Base-by-base conservation (phyloP, 2,329 filamentous ascomycete species). In the Trichoderma aggressivum region DNA sequence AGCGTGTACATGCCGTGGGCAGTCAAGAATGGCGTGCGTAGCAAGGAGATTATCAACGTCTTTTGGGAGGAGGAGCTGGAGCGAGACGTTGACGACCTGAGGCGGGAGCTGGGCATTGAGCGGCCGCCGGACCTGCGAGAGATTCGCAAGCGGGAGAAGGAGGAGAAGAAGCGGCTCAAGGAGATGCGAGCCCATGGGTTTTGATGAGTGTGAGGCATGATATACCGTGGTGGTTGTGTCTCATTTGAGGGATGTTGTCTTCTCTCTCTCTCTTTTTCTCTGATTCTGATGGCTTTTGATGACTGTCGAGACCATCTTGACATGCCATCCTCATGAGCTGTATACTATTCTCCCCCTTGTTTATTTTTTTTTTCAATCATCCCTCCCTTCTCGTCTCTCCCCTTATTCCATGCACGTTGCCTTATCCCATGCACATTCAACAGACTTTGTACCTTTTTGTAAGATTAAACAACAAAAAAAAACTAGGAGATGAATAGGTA, bases 31-130 rank as follows among this genome's bases (percentile, higher is more conserved):
- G 96, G 96, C 16, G 80, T 94, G 74, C 83, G 87, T 70, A 87
- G 90, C 61, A 89, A 92, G 77, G 93, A 97, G 78, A 85, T 98
- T 39, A 94, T 99, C 75, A 98, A 98, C 80, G 91, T 99, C 1
- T 99, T 97, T 79, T 99, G 96, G 96, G 96, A 99, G 82, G 94
- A 98, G 84, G 88, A 95, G 83, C 82, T 99, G 75, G 91, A 94
- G 83, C 92, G 90, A 71, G 91, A 97, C 80, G 93, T 97, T 30
- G 86, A 89, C 65, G 92, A 91, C 74, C 79, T 99, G 79, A 87
- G 96, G 74, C 80, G 78, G 5, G 87, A 94, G 79, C 79, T 99
- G 76, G 91, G 93, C 2, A 94, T 99, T 69, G 94, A 98, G 84
- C 89, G 89, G 78, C 96, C 96, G 43, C 93, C 94, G 8, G 94